Conservation (phyloP, 2,329 filamentous ascomycete genomes). For the Botrytis pseudocinerea region DNA sequence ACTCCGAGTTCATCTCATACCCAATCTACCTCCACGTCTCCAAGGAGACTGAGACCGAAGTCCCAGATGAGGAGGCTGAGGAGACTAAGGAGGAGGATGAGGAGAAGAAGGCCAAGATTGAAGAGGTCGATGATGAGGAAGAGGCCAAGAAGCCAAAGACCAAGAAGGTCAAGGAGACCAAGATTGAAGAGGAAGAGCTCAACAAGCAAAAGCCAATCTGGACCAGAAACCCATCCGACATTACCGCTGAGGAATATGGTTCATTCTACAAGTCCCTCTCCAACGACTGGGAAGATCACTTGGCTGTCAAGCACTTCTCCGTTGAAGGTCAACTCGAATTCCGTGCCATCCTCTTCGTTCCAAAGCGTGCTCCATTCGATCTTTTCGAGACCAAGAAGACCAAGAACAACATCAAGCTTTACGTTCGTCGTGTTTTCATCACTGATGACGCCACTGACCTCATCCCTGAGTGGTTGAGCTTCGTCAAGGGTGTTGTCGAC, state of each 20-base stretch:
- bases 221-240: slow-evolving; percentile 96
- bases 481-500: slow-evolving; percentile 99
- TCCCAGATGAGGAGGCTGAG: slow-evolving; percentile 49
- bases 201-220: slow-evolving; percentile 99
- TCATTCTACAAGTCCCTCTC: slow-evolving; percentile 99
- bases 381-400: slow-evolving; percentile 99
- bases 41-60: slow-evolving; percentile 99
- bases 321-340: slow-evolving; percentile 99
- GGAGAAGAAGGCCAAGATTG: slow-evolving; percentile 28
- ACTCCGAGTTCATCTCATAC: slow-evolving; percentile 99
- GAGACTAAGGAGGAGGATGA: slow-evolving; percentile 47
- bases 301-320: slow-evolving; percentile 99
- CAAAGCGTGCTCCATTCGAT: slow-evolving; percentile 99
- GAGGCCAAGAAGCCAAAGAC: slow-evolving; percentile 57
- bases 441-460: slow-evolving; percentile 98
- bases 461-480: slow-evolving; percentile 98
- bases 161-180: slow-evolving; percentile 99
- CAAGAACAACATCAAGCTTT: slow-evolving; percentile 99
- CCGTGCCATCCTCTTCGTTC: slow-evolving; percentile 98
- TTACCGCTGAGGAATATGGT: slow-evolving; percentile 93
- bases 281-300: slow-evolving; percentile 99
- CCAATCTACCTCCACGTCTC: slow-evolving; percentile 99
- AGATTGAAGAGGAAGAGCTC: slow-evolving; percentile 98
- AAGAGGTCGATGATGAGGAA: slow-evolving; percentile 28
- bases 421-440: slow-evolving; percentile 99